Evolutionary conservation across 768 basidiomycete species (phyloP).

Genomic region (Roridomyces roridus): DNA sequence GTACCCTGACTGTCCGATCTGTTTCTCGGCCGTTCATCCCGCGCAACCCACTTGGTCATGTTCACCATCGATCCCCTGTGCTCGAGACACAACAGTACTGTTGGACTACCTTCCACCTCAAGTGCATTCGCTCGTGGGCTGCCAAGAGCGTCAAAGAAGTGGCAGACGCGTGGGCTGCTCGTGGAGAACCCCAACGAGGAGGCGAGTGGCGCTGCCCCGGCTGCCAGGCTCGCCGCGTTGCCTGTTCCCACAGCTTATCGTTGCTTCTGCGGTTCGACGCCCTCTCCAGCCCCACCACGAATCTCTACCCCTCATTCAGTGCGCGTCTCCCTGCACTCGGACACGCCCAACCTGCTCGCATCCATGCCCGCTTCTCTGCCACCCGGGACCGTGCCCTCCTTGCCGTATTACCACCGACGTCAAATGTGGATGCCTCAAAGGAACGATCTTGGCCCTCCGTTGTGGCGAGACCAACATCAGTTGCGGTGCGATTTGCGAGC

Average conservation of each 20-base stretch:
- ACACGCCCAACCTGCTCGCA: conserved; percentile 72
- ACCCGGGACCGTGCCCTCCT: conserved; percentile 96
- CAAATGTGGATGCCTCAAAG: conserved; percentile 81
- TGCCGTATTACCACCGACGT: conserved; percentile 81
- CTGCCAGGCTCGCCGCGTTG: conserved; percentile 81
- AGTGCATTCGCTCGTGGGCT: conserved; percentile 91
- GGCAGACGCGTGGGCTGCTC: conserved; percentile 72
- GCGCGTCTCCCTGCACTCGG: conserved; percentile 72
- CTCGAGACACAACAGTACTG: conserved; percentile 68
- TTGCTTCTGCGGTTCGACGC: conserved; percentile 83
- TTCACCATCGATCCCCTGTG: conserved; percentile 63
- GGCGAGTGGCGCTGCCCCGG: conserved; percentile 96
- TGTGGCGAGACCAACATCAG: conserved; percentile 57
- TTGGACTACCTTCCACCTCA: conserved; percentile 90
- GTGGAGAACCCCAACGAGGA: conserved; percentile 63
- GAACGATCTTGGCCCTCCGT: conserved; percentile 60
- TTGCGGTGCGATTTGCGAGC: conserved; percentile 51
- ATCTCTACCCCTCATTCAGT: conserved; percentile 80
- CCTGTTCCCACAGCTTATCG: conserved; percentile 70
- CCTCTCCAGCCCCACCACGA: conserved; percentile 75
- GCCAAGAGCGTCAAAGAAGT: conserved; percentile 77
- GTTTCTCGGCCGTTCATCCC: conserved; percentile 81
- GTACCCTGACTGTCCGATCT: conserved; percentile 82
- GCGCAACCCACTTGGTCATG: conserved; percentile 90
- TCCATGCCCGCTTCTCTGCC: conserved; percentile 84